Evolutionary conservation across 2,329 filamentous ascomycete species (phyloP).

Genomic region (Aspergillus sp.): DNA sequence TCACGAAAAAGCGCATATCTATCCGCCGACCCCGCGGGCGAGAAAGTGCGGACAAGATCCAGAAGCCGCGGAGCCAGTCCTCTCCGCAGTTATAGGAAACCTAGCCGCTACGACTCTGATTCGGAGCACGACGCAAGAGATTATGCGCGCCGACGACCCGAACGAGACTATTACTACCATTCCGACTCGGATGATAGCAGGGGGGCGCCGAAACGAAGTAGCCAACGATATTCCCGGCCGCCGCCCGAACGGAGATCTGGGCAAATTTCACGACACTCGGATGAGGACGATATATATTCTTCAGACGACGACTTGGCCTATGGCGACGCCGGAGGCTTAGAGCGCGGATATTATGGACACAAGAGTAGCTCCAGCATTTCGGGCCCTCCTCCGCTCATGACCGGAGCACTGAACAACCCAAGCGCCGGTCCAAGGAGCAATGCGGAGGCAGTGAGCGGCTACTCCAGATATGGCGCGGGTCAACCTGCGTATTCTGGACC

Average conservation of each 20-base stretch:
- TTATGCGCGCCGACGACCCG: conserved; percentile 16
- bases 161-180: conserved; percentile 27
- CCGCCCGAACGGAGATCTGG: conserved; percentile 23
- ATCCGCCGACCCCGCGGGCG: conserved; percentile 29
- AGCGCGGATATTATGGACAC: conserved; percentile 19
- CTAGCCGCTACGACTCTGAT: conserved; percentile 25
- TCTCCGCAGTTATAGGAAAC: conserved; percentile 18
- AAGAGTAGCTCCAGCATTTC: conserved; percentile 9
- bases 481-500: conserved; percentile 14
- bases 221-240: conserved; percentile 17
- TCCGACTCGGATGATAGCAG: conserved; percentile 25
- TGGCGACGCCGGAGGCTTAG: conserved; percentile 27
- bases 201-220: conserved; percentile 11
- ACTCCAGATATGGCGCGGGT: conserved; percentile 36
- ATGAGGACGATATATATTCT: conserved; percentile 29
- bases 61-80: conserved; percentile 19
- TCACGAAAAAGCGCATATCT: conserved; percentile 24
- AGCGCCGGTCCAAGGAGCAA: conserved; percentile 7
- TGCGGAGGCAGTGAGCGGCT: conserved; percentile 20
- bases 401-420: conserved; percentile 18
- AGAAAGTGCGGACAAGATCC: conserved; percentile 24
- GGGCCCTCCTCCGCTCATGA: conserved; percentile 17
- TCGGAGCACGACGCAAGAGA: conserved; percentile 22
- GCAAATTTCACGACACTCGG: conserved; percentile 23
- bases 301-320: conserved; percentile 41